Conservation (phyloP, 129 eudicot species). For the Solidago caesia region DNA sequence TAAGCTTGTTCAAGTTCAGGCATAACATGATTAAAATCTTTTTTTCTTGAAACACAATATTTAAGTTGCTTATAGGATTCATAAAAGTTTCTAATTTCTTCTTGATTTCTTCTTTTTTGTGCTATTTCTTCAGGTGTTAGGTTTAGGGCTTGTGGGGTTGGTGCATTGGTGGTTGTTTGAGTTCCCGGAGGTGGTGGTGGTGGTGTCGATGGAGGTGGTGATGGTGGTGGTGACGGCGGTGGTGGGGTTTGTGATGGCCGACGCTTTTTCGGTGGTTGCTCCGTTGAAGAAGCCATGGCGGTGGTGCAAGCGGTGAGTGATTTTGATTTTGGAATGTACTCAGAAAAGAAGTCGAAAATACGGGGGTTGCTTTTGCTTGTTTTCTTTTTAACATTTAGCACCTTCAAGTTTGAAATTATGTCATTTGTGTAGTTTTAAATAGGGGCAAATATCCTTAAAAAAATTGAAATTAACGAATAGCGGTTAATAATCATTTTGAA, state of each 20-base stretch:
- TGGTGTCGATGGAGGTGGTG: neutral
- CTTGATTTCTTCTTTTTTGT: constrained; percentile 61
- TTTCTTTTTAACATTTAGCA: too few species aligned
- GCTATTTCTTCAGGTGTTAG: constrained; percentile 54
- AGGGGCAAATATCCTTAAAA: too few species aligned
- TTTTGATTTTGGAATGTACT: too few species aligned
- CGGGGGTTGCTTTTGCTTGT: too few species aligned
- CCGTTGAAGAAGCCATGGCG: constrained; percentile 51
- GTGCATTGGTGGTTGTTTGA: constrained; percentile 20
- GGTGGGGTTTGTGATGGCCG: constrained; percentile 28
- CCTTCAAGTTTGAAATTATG: too few species aligned
- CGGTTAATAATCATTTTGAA: too few species aligned
- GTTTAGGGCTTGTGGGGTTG: constrained; percentile 29
- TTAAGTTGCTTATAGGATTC: constrained; percentile 64
- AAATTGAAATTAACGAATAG: too few species aligned
- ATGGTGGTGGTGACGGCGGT: constrained; percentile 29
- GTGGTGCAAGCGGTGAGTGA: neutral
- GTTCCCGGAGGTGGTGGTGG: constrained; percentile 25
- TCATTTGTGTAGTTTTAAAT: too few species aligned
- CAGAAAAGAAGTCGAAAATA: too few species aligned
- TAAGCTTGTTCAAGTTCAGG: constrained; percentile 45
- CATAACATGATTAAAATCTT: constrained; percentile 38
- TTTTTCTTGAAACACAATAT: constrained; percentile 45
- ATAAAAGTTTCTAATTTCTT: constrained; percentile 66
- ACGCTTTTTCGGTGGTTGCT: constrained; percentile 17